Conservation (phyloP, 345 rosid genomes). For the Murraya paniculata region DNA sequence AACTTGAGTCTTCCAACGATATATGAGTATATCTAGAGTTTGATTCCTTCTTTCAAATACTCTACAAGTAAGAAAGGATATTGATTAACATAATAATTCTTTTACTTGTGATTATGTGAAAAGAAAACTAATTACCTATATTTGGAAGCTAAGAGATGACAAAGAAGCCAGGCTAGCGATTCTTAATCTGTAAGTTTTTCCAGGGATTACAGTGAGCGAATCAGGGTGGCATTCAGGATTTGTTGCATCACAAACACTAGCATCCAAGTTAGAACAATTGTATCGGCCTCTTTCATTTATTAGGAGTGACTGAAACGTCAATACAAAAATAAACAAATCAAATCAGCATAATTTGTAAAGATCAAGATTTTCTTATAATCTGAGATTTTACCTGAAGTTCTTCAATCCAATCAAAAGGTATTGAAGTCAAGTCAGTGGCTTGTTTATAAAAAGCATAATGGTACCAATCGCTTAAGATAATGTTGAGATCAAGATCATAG, state of each 20-base stretch:
- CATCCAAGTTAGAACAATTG: constrained; percentile 18
- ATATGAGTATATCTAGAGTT: too few relatives aligned
- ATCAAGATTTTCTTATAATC: neutral
- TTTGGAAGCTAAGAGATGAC: constrained; percentile 32
- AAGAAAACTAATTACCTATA: constrained; percentile 17
- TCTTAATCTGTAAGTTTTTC: constrained; percentile 30
- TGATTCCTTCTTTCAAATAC: too few relatives aligned
- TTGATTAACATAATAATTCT: neutral
- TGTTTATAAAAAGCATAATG: constrained; percentile 25
- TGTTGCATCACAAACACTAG: constrained; percentile 7
- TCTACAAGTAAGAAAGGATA: too few relatives aligned
- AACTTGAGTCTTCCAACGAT: too few relatives aligned
- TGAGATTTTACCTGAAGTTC: constrained; percentile 26
- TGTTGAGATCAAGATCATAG: constrained; percentile 20
- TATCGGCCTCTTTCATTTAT: constrained; percentile 39
- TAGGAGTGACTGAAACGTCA: constrained; percentile 14
- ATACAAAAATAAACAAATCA: too few relatives aligned
- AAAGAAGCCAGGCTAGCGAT: constrained; percentile 29
- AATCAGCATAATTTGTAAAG: neutral
- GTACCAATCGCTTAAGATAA: constrained; percentile 40
- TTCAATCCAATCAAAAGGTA: constrained; percentile 29
- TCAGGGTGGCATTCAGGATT: constrained; percentile 19
- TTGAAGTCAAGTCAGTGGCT: constrained; percentile 32
- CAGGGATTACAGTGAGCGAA: constrained; percentile 15
- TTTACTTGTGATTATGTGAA: neutral